Percentiles rank a stretch among this genome's conserved stretches.
phyloP scores from a whole-genome alignment of 2,329 filamentous ascomycete genomes.

The Capronia americana region DNA sequence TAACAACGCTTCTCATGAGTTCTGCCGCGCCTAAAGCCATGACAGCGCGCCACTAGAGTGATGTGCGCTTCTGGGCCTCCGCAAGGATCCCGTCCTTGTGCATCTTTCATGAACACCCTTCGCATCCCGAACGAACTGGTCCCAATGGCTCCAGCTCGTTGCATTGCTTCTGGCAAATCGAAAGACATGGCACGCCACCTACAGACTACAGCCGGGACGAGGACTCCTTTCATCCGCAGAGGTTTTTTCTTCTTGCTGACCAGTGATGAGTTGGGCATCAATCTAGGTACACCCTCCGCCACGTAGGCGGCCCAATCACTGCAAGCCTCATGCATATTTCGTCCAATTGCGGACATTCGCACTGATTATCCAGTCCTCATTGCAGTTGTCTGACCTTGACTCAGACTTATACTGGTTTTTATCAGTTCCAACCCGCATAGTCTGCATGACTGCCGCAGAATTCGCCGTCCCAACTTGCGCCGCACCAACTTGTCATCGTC shows the following conservation, averaged over 20 bases:
- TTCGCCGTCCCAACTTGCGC: slow-evolving; percentile 20
- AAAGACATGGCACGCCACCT: slow-evolving; percentile 18
- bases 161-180: slow-evolving; percentile 20
- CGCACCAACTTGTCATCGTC: slow-evolving; percentile 25
- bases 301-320: slow-evolving; percentile 34
- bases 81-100: slow-evolving; percentile 19
- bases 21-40: slow-evolving; percentile 7
- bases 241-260: slow-evolving; percentile 17
- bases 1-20: slow-evolving; percentile 6
- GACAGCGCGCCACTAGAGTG: slow-evolving; percentile 14
- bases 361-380: slow-evolving; percentile 28
- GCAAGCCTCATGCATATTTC: slow-evolving; percentile 23
- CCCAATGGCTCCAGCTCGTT: slow-evolving; percentile 7
- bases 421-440: slow-evolving; percentile 21
- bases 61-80: slow-evolving; percentile 1
- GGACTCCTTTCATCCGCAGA: slow-evolving; percentile 19
- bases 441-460: slow-evolving; percentile 27
- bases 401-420: slow-evolving; percentile 25
- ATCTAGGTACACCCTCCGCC: slow-evolving; percentile 27
- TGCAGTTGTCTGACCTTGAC: slow-evolving; percentile 35
- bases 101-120: slow-evolving; percentile 29
- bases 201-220: slow-evolving; percentile 10
- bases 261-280: slow-evolving; percentile 35
- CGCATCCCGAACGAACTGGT: slow-evolving; percentile 32
- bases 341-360: slow-evolving; percentile 29